Evolutionary conservation across 164 flowering plant genomes (phyloP).

Genomic region (Dillenia suffruticosa): DNA sequence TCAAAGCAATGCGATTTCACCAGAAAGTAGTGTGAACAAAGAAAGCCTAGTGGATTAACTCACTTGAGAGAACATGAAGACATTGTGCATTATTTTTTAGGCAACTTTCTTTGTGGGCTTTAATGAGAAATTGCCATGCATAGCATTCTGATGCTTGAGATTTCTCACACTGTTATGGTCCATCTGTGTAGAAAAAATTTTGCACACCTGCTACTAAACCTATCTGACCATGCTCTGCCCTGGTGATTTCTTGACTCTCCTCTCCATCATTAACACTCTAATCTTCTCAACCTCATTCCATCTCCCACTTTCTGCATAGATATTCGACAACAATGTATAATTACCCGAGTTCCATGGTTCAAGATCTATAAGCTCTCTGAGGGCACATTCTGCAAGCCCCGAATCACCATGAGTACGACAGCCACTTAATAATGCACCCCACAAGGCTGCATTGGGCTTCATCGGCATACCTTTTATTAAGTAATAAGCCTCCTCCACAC

Average conservation of each 20-base stretch:
- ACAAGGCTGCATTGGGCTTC: slow-evolving; percentile 69
- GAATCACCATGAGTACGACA: slow-evolving; percentile 53
- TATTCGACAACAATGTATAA: slow-evolving; percentile 71
- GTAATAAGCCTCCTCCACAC: slow-evolving; percentile 52
- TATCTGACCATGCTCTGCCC: slow-evolving; percentile 48
- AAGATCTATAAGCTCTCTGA: slow-evolving; percentile 54
- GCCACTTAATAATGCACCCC: slow-evolving; percentile 82
- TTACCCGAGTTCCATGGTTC: slow-evolving; percentile 87
- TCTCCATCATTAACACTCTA: slow-evolving; percentile 53
- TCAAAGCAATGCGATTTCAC: too few species aligned
- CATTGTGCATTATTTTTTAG: too few species aligned
- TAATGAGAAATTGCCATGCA: too few species aligned
- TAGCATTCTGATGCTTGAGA: too few species aligned
- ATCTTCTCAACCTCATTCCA: slow-evolving; percentile 76
- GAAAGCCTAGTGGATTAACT: too few species aligned
- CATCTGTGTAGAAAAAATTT: too few species aligned
- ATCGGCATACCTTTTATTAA: slow-evolving; percentile 61
- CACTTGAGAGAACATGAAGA: too few species aligned
- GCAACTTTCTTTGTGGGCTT: too few species aligned
- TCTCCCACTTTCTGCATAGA: slow-evolving; percentile 70
- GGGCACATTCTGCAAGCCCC: slow-evolving; percentile 60
- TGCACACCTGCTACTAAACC: not conserved
- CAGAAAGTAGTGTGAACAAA: too few species aligned
- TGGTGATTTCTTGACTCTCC: slow-evolving; percentile 41
- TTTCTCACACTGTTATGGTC: too few species aligned